Base-by-base conservation (phyloP, 2,329 filamentous ascomycete genomes). In the Cercospora zeina region DNA sequence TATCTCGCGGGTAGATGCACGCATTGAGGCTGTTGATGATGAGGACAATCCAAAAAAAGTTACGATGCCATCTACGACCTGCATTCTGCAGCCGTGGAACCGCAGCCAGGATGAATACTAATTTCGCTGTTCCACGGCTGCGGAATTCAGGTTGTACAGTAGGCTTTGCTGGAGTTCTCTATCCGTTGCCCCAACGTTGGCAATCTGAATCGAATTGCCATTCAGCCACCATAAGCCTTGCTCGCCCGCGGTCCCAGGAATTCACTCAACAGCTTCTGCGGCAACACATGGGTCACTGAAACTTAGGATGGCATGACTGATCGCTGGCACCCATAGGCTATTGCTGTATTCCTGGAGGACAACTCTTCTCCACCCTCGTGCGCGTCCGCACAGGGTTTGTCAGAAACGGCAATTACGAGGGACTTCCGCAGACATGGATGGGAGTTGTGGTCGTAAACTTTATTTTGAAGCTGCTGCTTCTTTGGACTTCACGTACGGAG, bases 401-500 rank as follows among this genome's bases (percentile, higher is more conserved):
- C 27, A 31, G 49, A 27, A n/a, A 33, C 31, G 30, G 27, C 27
- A 34, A 51, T 31, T 51, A 27, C n/a, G 49, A 34, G 13, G 31
- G 27, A 11, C 7, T 31, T 33, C 49, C 49, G 49, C 27, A 8
- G n/a, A 51, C 49, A 51, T 51, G 49, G 49, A 31, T 51, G 49
- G 49, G 10, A 16, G 14, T 9, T 51, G 14, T 51, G 9, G 49
- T 16, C 16, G 49, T 27, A 21, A 34, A 51, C 27, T 31, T 11
- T 51, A 33, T 16, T 10, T 19, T 33, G 13, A 33, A 47, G 42
- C 42, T 47, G 21, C 42, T 47, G 42, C 21, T 47, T 47, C 42
- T 47, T 47, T 16, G 42, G 13, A 47, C 42, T 4, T 51, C 24
- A 34, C 27, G 27, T 24, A 19, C 27, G 4, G 16, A 14, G 9